Evolutionary conservation across 306 rosid species (phyloP).

Genomic region (Vigna trinervia): DNA sequence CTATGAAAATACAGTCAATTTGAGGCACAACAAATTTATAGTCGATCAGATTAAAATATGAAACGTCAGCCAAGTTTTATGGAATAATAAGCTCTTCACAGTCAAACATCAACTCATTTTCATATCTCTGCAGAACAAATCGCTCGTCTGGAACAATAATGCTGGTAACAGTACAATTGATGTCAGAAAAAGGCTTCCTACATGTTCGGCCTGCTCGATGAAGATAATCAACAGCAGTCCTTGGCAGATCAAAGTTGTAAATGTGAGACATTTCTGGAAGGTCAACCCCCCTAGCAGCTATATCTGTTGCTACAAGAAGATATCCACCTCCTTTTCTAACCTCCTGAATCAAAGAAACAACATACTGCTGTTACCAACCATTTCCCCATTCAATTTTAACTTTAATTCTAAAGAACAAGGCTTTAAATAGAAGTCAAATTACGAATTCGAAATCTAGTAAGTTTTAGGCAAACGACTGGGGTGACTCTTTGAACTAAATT

Average conservation of each 20-base stretch:
- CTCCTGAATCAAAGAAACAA: conserved; percentile 58
- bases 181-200: conserved; percentile 84
- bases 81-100: conserved; percentile 67
- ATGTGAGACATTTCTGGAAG: conserved; percentile 90
- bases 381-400: neutral
- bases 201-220: conserved; percentile 97
- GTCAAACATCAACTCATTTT: conserved; percentile 76
- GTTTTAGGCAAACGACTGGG: conserved; percentile 16
- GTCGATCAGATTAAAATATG: conserved; percentile 14
- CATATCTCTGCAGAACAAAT: conserved; percentile 86
- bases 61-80: conserved; percentile 39
- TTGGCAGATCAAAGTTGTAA: conserved; percentile 89
- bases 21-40: conserved; percentile 32
- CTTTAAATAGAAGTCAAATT: neutral
- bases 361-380: conserved; percentile 23
- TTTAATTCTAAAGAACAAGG: conserved; percentile 11
- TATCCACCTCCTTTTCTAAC: conserved; percentile 75
- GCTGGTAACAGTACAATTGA: conserved; percentile 74
- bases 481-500: conserved; percentile 6
- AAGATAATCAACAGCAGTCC: conserved; percentile 80
- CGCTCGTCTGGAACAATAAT: conserved; percentile 70
- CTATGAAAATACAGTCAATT: conserved; percentile 16
- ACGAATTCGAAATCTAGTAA: neutral
- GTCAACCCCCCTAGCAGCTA: conserved; percentile 94
- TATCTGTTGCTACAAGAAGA: conserved; percentile 89